A percentile compares a stretch with the other conserved stretches of the same genome.
phyloP scores from a whole-genome alignment of 2,329 filamentous ascomycete species.

The Chaetomium sp. region DNA sequence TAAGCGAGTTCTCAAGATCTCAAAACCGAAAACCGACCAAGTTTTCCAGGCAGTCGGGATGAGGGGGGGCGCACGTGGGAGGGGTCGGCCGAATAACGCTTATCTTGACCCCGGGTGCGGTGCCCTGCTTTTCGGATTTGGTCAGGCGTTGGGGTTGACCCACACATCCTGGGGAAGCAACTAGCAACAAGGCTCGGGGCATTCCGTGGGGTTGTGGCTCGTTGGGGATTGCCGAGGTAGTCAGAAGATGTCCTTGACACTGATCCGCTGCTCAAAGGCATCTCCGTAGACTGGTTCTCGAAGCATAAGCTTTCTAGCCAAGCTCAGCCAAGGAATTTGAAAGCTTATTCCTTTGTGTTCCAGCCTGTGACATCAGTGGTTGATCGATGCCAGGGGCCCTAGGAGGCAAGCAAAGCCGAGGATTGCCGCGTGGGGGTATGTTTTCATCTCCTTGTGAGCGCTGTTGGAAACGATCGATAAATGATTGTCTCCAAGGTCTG shows the following conservation, averaged over 20 bases:
- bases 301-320: conserved; percentile 5
- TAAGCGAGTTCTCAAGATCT: too few relatives aligned
- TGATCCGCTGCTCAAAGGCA: not conserved
- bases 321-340: not conserved
- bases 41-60: not conserved
- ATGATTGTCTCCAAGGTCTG: not conserved
- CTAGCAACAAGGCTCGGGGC: too few relatives aligned
- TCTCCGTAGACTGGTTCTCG: not conserved
- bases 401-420: not conserved
- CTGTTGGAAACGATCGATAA: not conserved
- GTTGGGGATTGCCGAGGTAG: not conserved
- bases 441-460: not conserved
- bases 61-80: not conserved
- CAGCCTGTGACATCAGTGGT: conserved; percentile 2
- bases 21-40: not conserved
- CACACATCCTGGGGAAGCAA: too few relatives aligned
- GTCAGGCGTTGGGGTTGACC: not conserved
- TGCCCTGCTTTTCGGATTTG: not conserved
- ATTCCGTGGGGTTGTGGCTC: too few relatives aligned
- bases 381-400: not conserved
- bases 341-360: not conserved
- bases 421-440: not conserved
- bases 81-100: not conserved
- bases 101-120: not conserved
- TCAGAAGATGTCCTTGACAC: not conserved